Conservation (phyloP, 768 basidiomycete genomes). For the Lentinula sp. region DNA sequence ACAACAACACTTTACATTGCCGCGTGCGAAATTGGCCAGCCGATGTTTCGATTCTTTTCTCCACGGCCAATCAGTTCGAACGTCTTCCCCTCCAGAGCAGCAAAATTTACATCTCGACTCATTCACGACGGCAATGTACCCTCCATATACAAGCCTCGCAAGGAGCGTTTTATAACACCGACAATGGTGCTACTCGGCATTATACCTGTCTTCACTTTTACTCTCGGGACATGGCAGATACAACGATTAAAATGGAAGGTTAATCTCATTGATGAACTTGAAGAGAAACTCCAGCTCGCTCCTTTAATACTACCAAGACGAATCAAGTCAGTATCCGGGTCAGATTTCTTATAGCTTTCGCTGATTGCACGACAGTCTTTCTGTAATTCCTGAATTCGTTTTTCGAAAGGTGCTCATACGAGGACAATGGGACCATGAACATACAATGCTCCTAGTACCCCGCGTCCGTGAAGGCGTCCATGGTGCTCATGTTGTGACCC, state of each 20-base stretch:
- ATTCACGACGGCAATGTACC: conserved; percentile 26
- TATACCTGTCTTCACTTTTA: conserved; percentile 88
- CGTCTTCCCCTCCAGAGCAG: conserved; percentile 2
- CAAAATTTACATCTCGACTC: conserved; percentile 1
- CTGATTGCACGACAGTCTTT: conserved; percentile 38
- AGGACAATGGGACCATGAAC: conserved; percentile 76
- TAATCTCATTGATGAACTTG: conserved; percentile 86
- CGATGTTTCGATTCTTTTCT: conserved; percentile 11
- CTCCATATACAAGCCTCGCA: conserved; percentile 49
- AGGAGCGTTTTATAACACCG: conserved; percentile 58
- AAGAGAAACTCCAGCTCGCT: conserved; percentile 77
- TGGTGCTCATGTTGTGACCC: conserved; percentile 86
- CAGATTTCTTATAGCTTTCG: background rate
- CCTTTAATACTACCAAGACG: conserved; percentile 74
- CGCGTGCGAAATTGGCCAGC: conserved; percentile 4
- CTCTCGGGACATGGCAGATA: conserved; percentile 90
- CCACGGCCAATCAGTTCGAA: conserved; percentile 8
- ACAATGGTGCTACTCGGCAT: conserved; percentile 72
- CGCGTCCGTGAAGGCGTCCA: conserved; percentile 83
- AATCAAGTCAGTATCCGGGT: conserved; percentile 68
- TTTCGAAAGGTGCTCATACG: conserved; percentile 78
- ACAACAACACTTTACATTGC: background rate
- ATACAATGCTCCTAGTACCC: conserved; percentile 78
- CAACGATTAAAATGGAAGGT: conserved; percentile 94
- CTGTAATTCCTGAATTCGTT: conserved; percentile 80